phyloP scores from a whole-genome alignment of 1,284 basidiomycete genomes.

The Cryptococcus sp. region DNA sequence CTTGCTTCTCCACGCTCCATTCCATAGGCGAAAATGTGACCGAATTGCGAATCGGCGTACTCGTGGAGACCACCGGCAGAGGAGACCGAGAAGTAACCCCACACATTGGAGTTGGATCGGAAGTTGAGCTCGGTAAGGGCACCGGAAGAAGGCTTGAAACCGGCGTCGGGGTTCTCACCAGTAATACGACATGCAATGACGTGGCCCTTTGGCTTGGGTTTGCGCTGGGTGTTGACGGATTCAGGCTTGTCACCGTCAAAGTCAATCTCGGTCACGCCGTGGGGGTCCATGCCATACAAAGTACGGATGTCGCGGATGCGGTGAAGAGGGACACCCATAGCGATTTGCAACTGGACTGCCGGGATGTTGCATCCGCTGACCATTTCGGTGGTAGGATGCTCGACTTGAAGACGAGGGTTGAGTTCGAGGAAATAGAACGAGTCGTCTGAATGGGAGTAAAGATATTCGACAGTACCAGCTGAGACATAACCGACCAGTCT shows the following conservation, averaged over 20 bases:
- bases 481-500: constrained; percentile 99
- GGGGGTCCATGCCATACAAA: constrained; percentile 89
- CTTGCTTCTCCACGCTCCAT: constrained; percentile 92
- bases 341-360: constrained; percentile 93
- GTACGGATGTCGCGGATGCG: constrained; percentile 95
- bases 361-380: constrained; percentile 98
- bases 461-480: constrained; percentile 98
- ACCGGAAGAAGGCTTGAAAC: constrained; percentile 99
- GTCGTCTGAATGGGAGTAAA: constrained; percentile 92
- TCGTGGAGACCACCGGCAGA: constrained; percentile 96
- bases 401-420: constrained; percentile 99
- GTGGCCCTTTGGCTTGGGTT: constrained; percentile 95
- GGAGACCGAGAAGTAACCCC: constrained; percentile 99
- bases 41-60: constrained; percentile 97
- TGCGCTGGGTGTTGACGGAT: constrained; percentile 83
- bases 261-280: constrained; percentile 87
- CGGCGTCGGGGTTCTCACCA: constrained; percentile 98
- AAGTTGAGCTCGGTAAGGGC: constrained; percentile 98
- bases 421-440: constrained; percentile 97
- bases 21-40: constrained; percentile 98
- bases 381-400: constrained; percentile 99
- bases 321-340: constrained; percentile 97
- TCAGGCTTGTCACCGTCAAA: constrained; percentile 92
- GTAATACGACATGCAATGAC: constrained; percentile 99
- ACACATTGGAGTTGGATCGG: constrained; percentile 97